phyloP scores from a whole-genome alignment of 1,139 yeast genomes.

The Zygosaccharomyces sapae region DNA sequence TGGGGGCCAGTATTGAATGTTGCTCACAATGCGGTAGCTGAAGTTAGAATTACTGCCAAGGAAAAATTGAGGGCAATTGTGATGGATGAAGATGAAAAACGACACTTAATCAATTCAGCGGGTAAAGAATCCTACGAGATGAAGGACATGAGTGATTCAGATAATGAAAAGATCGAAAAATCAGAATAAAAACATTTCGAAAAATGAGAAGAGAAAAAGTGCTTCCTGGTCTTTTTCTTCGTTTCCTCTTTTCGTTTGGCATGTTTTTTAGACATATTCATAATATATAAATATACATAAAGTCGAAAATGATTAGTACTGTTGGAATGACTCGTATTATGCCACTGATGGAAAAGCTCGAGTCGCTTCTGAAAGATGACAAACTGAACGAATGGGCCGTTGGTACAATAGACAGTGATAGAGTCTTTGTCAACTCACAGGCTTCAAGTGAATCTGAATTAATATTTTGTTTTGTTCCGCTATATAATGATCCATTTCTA shows the following conservation, averaged over 20 bases:
- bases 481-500: constrained; percentile 10
- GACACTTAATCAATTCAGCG: constrained; percentile 7
- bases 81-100: constrained; percentile 29
- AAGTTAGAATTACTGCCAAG: constrained; percentile 54
- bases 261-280: neutral
- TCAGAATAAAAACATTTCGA: neutral
- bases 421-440: constrained; percentile 7
- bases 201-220: neutral
- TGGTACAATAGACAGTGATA: constrained; percentile 6
- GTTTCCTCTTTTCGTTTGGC: neutral
- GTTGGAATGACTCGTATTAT: neutral
- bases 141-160: constrained; percentile 14
- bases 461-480: constrained; percentile 10
- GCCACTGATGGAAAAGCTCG: neutral
- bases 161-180: constrained; percentile 6
- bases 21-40: constrained; percentile 53
- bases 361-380: neutral
- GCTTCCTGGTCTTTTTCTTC: neutral
- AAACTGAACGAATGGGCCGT: constrained; percentile 6
- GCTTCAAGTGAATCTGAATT: constrained; percentile 1
- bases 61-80: constrained; percentile 45
- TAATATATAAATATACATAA: neutral
- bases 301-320: neutral
- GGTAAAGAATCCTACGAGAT: constrained; percentile 19
- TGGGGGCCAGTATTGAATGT: constrained; percentile 72